These are phyloP conservation scores for Ceriops tagal DNA, from an alignment of 345 rosid genomes.

Conservation along the genomic window DNA sequence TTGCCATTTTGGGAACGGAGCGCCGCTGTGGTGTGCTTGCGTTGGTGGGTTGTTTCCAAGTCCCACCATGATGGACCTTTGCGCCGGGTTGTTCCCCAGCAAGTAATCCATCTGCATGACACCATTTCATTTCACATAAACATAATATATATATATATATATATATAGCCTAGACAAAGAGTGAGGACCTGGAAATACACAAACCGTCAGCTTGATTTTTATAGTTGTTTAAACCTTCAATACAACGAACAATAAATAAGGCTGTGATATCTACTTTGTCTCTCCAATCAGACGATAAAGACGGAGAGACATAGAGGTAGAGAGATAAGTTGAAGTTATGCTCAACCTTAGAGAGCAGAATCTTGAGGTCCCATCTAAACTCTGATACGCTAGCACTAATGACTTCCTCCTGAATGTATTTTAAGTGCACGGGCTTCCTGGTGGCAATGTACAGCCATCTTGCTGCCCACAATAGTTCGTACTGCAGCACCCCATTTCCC, in stretches of 20 bases:
- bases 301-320: no score
- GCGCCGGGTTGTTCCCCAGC: slow-evolving; percentile 66
- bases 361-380: slow-evolving; percentile 95
- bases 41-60: slow-evolving; percentile 72
- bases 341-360: slow-evolving; percentile 63
- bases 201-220: slow-evolving; percentile 73
- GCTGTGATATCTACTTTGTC: no score
- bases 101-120: slow-evolving; percentile 65
- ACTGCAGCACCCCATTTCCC: slow-evolving; percentile 34
- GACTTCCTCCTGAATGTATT: slow-evolving; percentile 51
- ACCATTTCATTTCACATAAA: not conserved
- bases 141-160: no score
- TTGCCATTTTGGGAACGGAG: slow-evolving; percentile 47
- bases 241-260: not conserved
- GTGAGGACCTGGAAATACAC: slow-evolving; percentile 49
- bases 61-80: slow-evolving; percentile 89
- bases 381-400: slow-evolving; percentile 57
- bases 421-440: slow-evolving; percentile 28
- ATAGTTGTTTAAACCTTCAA: slow-evolving; percentile 39
- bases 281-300: no score
- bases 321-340: no score
- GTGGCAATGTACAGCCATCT: slow-evolving; percentile 81
- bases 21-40: slow-evolving; percentile 84
- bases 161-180: not conserved
- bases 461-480: slow-evolving; percentile 92